Evolutionary conservation across 805 yeast genomes (phyloP), one percentile per base, ranked within the genome.

Genomic region (Citeromyces nyonsensis): DNA sequence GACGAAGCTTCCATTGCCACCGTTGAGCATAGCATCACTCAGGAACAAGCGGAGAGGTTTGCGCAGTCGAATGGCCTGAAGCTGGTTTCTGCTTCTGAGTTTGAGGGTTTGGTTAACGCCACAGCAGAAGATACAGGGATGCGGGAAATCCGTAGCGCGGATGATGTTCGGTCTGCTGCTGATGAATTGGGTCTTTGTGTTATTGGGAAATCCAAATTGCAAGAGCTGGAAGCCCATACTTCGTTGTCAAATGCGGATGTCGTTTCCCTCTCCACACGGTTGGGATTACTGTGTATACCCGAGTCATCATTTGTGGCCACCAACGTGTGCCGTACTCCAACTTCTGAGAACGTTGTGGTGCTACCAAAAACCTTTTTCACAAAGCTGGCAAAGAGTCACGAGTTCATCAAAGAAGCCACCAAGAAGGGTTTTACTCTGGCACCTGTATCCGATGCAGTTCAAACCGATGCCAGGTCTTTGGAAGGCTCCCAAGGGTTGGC

Each of bases 351-450:
- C 38, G 73, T 76, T 24, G 75, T 73, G 36, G 73, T 75, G 7
- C 46, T 79, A 24, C 85, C 88, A 5, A 56, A 64, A 5, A 61
- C 73, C 2, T 77, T 77, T 46, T 79, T 74, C 51, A 66, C 67
- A 39, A 69, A 69, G 45, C 51, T 79, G 38, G 47, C 67, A 20
- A 61, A 66, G 35, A 61, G 58, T 34, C 61, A 55, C 36, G 52
- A 44, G 20, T 50, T 49, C 45, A 47, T 41, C 40, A 53, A 52
- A 36, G 37, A 34, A 5, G 25, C 29, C 20, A 9, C 15, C 26
- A 27, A 30, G 26, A 11, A n/a, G 14, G 29, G 26, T 3, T 12
- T 14, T 5, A 12, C 15, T 4, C 15, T 11, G 12, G 29, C 15
- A 12, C 22, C 29, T n/a, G n/a, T 12, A 3, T 15, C 15, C 29